These are phyloP conservation scores for Setomelanomma holmii DNA, from an alignment of 2,329 filamentous ascomycete species.

Conservation along the genomic window DNA sequence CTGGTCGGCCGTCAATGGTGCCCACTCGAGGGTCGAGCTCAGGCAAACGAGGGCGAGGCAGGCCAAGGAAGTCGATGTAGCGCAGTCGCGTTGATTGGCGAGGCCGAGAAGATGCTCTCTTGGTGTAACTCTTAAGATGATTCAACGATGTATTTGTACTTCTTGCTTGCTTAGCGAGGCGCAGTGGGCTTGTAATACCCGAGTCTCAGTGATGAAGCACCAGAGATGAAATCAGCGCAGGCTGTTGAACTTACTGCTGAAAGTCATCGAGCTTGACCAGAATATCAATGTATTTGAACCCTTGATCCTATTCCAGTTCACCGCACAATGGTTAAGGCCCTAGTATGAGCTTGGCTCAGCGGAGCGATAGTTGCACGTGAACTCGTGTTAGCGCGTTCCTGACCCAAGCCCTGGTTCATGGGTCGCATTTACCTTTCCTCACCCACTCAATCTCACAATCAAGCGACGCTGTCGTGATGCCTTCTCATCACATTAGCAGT, in stretches of 20 bases:
- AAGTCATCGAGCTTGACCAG: too few relatives aligned
- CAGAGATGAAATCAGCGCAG: too few relatives aligned
- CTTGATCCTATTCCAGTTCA: too few relatives aligned
- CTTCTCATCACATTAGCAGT: constrained; percentile 8
- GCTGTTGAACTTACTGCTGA: neutral
- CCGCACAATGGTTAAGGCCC: too few relatives aligned
- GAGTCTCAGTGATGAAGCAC: too few relatives aligned
- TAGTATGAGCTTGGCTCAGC: too few relatives aligned
- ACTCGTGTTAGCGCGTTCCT: neutral
- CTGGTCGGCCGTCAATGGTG: constrained; percentile 26
- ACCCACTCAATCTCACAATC: neutral
- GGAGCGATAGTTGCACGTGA: neutral
- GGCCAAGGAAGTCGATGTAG: constrained; percentile 34
- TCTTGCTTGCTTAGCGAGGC: constrained; percentile 1
- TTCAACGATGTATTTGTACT: neutral
- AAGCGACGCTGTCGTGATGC: too few relatives aligned
- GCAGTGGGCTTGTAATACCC: neutral
- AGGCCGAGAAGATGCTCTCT: too few relatives aligned
- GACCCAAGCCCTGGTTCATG: neutral
- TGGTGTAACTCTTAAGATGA: too few relatives aligned
- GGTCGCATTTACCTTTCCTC: neutral
- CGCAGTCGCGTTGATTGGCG: too few relatives aligned
- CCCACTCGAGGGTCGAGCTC: constrained; percentile 30
- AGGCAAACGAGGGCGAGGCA: constrained; percentile 30
- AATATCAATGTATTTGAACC: too few relatives aligned